Evolutionary conservation across 2,329 filamentous ascomycete species (phyloP).

Genomic region (Hypoxylon sp.): DNA sequence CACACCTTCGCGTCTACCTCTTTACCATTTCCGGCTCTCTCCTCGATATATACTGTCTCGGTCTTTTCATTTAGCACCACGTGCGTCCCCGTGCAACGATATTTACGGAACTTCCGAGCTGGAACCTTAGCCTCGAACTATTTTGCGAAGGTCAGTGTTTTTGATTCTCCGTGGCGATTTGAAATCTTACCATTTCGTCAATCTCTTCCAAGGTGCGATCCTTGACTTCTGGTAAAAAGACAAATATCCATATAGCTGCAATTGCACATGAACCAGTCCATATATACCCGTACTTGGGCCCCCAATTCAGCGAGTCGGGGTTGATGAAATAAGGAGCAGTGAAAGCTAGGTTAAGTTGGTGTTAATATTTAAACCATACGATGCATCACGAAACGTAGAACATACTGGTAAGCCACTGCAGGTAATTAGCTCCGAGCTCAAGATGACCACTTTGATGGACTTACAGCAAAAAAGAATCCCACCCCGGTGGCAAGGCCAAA

Average conservation of each 20-base stretch:
- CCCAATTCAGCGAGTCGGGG: slow-evolving; percentile 67
- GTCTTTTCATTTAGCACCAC: slow-evolving; percentile 47
- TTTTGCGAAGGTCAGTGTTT: slow-evolving; percentile 7
- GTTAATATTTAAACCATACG: background rate
- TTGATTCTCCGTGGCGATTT: background rate
- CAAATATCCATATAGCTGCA: slow-evolving; percentile 59
- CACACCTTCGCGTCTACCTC: slow-evolving; percentile 17
- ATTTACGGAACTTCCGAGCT: slow-evolving; percentile 56
- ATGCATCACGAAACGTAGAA: background rate
- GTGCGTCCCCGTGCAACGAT: slow-evolving; percentile 55
- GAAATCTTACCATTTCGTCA: slow-evolving; percentile 65
- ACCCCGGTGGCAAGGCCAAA: slow-evolving; percentile 69
- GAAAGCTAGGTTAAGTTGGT: slow-evolving; percentile 56
- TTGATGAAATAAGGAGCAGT: slow-evolving; percentile 74
- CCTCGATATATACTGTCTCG: slow-evolving; percentile 43
- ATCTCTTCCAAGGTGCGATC: slow-evolving; percentile 68
- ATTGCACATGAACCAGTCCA: slow-evolving; percentile 61
- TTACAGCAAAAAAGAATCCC: slow-evolving; percentile 66
- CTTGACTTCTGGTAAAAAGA: slow-evolving; percentile 69
- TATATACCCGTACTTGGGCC: slow-evolving; percentile 71
- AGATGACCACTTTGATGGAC: slow-evolving; percentile 17
- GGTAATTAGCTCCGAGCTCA: slow-evolving; percentile 8
- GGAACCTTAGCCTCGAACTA: slow-evolving; percentile 58
- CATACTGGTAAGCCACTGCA: slow-evolving; percentile 64
- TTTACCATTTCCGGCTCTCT: slow-evolving; percentile 7